Evolutionary conservation across 768 basidiomycete genomes (phyloP).

Genomic region (Lyophyllum semitale): DNA sequence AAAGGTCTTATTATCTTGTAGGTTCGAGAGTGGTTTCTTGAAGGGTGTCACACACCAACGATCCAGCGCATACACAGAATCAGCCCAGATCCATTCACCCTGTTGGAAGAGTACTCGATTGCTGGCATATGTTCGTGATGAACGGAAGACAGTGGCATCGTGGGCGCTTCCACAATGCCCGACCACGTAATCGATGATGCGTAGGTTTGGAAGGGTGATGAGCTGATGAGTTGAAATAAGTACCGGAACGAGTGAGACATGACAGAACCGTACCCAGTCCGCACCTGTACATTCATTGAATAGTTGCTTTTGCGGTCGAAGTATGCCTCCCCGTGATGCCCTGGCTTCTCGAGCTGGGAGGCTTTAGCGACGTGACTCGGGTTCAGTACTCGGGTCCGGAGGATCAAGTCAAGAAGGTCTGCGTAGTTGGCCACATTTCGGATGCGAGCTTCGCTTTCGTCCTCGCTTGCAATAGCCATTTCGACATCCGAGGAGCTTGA

Average conservation of each 20-base stretch:
- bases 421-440: no score
- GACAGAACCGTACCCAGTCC: no score
- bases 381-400: no score
- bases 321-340: slow-evolving; percentile 25
- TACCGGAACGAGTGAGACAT: background rate
- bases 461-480: no score
- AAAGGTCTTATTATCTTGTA: slow-evolving; percentile 25
- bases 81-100: slow-evolving; percentile 37
- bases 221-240: slow-evolving; percentile 18
- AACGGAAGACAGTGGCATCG: slow-evolving; percentile 31
- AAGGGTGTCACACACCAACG: slow-evolving; percentile 26
- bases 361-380: no score
- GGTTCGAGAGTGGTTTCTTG: slow-evolving; percentile 26
- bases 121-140: slow-evolving; percentile 20
- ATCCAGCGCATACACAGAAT: slow-evolving; percentile 40
- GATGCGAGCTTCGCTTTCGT: no score
- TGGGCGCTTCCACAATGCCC: slow-evolving; percentile 32
- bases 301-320: slow-evolving; percentile 31
- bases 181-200: slow-evolving; percentile 34
- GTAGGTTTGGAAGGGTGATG: slow-evolving; percentile 32
- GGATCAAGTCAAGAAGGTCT: no score
- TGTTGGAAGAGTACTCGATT: slow-evolving; percentile 22
- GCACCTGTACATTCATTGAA: slow-evolving; percentile 19
- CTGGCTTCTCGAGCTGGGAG: slow-evolving; percentile 10
- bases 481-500: no score